phyloP scores from a whole-genome alignment of 331 rosid species.

The Phaseolus coccineus region DNA sequence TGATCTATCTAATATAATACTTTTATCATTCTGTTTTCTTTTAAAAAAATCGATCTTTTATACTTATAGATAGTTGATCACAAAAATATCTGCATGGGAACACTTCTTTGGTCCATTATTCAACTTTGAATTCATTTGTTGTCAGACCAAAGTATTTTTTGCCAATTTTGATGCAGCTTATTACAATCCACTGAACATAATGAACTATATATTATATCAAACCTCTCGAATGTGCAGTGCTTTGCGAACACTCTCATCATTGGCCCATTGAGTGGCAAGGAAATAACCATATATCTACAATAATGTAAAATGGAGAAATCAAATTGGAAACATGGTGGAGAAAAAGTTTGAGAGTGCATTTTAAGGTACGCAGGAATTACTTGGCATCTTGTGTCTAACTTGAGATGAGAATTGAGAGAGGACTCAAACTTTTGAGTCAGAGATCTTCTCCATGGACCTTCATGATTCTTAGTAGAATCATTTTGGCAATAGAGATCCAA shows the following conservation, averaged over 20 bases:
- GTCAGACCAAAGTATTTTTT: no score
- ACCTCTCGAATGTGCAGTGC: slow-evolving; percentile 46
- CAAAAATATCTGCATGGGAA: no score
- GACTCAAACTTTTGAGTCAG: neutral
- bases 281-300: slow-evolving; percentile 34
- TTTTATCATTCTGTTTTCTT: no score
- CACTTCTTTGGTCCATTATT: no score
- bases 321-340: neutral
- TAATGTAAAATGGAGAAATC: neutral
- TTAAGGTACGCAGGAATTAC: slow-evolving; percentile 2
- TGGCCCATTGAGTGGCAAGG: slow-evolving; percentile 45
- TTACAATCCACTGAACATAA: neutral
- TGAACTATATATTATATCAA: neutral
- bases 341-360: neutral
- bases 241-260: slow-evolving; percentile 40
- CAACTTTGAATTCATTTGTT: no score
- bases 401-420: neutral
- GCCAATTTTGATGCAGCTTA: no score
- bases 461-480: neutral
- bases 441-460: slow-evolving; percentile 3
- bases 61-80: no score
- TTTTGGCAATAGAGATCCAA: slow-evolving; percentile 17
- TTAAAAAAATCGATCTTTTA: no score
- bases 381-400: slow-evolving; percentile 28
- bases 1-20: no score